Conservation (phyloP, 2,329 filamentous ascomycete genomes). For the Neophaeococcomyces aloes region DNA sequence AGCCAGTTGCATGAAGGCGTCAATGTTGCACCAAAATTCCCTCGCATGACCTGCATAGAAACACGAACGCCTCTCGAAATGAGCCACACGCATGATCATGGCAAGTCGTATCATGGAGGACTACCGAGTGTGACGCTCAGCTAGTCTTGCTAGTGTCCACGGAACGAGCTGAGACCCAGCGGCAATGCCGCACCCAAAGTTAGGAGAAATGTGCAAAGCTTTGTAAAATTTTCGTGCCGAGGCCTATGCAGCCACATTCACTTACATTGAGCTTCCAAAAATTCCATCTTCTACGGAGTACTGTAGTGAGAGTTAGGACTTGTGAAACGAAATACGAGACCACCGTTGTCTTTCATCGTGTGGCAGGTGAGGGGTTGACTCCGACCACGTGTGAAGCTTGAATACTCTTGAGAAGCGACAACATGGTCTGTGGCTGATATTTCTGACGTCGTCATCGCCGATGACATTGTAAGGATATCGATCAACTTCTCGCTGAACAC, state of each 20-base stretch:
- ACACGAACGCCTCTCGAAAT: too few relatives aligned
- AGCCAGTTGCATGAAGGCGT: too few relatives aligned
- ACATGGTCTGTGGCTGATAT: not conserved
- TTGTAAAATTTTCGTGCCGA: not conserved
- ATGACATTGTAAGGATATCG: not conserved
- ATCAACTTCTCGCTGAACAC: not conserved
- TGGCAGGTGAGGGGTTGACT: not conserved
- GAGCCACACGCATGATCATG: not conserved
- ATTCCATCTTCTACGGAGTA: not conserved
- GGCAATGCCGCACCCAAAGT: not conserved
- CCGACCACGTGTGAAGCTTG: not conserved
- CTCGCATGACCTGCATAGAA: too few relatives aligned
- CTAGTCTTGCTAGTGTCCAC: not conserved
- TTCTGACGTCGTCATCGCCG: not conserved
- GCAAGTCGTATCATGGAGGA: not conserved
- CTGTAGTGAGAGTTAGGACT: not conserved
- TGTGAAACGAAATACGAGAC: not conserved
- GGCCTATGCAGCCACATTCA: not conserved
- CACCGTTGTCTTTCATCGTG: not conserved
- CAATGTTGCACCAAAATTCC: too few relatives aligned
- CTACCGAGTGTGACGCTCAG: not conserved
- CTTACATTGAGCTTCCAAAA: not conserved
- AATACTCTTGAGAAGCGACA: not conserved
- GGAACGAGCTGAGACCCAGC: too few relatives aligned
- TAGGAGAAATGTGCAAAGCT: not conserved